Conservation (phyloP, 2,329 filamentous ascomycete genomes). For the Fonsecaea nubica region DNA sequence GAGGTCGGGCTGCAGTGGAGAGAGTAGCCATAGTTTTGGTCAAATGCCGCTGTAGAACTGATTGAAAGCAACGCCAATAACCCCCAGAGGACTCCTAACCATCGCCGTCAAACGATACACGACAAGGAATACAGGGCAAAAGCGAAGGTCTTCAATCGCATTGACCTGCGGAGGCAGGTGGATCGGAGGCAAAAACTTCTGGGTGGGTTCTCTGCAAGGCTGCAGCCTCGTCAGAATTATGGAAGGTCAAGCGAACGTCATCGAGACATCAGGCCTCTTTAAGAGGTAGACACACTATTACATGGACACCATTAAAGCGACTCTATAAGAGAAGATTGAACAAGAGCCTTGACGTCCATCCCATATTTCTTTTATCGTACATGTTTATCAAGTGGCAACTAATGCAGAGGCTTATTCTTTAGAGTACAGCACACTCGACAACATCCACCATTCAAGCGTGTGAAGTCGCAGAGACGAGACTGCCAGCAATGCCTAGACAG, state of each 20-base stretch:
- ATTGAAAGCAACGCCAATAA: neutral
- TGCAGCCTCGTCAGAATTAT: neutral
- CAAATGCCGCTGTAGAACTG: neutral
- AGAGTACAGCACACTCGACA: neutral
- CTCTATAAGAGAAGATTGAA: neutral
- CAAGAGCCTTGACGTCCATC: neutral
- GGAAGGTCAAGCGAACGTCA: neutral
- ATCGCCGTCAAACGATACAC: neutral
- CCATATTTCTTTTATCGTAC: neutral
- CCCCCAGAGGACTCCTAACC: neutral
- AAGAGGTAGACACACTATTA: too few relatives aligned
- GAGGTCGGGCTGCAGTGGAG: slow-evolving; percentile 13
- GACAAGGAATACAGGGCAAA: neutral
- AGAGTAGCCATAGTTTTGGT: slow-evolving; percentile 15
- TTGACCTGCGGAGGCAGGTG: neutral
- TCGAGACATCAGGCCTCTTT: neutral
- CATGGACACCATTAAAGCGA: neutral
- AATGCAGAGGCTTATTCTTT: neutral
- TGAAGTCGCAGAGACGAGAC: neutral
- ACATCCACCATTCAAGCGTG: neutral
- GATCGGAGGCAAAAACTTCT: neutral
- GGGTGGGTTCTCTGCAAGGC: neutral
- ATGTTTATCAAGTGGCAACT: neutral
- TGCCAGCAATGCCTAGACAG: neutral
- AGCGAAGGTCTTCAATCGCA: neutral